Evolutionary conservation across 192 early-diverging fungal genomes (phyloP), one percentile per base, ranked within the genome.

Genomic region (Dimargaris cristalligena): DNA sequence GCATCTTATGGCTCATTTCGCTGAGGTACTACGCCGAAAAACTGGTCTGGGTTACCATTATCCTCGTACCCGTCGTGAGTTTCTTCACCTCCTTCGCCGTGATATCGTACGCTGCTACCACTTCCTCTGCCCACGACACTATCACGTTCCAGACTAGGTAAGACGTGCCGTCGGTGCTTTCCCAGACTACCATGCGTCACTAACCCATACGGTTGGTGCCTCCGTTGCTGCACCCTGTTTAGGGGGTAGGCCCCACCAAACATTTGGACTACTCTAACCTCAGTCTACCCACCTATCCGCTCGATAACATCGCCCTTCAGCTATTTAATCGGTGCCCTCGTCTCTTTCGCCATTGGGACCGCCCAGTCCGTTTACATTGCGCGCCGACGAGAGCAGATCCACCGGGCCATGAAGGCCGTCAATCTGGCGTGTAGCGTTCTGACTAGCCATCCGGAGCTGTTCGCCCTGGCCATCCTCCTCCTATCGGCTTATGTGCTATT

Each of bases 381-480:
- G 18, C 32, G 56, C 2, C 31, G 29, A 2, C 22, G 31, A 33
- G 34, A 58, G 13, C 34, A 58, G 34, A 58, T 58, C 31, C 28
- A 58, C 2, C 34, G 38, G 28, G 13, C 56, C 11, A 58, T 58
- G 34, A 13, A 3, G 14, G 32, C 56, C 31, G 31, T 58, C 34
- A 13, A 34, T 18, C 20, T 58, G 20, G 56, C 56, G 18, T 33
- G 22, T 11, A 58, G 16, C 22, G 31, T 58, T 1, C 56, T 58
- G 20, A 22, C 18, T 33, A 25, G 22, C 22, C 32, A 58, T 33
- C 56, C 56, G 2, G 56, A 58, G 38, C 31, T 58, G 2, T 58
- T 58, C 22, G 56, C 34, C 22, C n/a, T 58, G 56, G 56, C 56
- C 56, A 6, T 58, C 6, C 23, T 41, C 30, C 33, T 58, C 34